Evolutionary conservation across 345 rosid species (phyloP).

Genomic region (Diplotaxis tenuifolia): DNA sequence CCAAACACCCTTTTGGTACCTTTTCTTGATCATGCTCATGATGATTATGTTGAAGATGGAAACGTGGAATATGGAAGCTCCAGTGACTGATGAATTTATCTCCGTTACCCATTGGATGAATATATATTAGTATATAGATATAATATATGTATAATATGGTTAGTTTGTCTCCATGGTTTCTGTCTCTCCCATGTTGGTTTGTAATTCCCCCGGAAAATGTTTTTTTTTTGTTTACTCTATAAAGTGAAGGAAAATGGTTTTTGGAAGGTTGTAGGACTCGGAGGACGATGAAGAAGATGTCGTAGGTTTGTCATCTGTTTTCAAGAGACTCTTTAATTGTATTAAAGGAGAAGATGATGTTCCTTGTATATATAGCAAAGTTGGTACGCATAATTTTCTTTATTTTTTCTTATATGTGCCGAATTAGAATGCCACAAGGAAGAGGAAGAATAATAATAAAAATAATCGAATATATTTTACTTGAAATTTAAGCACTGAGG

Average conservation of each 20-base stretch:
- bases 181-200: conserved; percentile 33
- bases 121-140: conserved; percentile 6
- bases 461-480: neutral
- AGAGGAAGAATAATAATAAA: neutral
- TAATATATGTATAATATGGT: conserved; percentile 1
- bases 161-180: conserved; percentile 37
- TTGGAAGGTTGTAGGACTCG: conserved; percentile 14
- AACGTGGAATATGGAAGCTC: conserved; percentile 37
- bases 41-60: conserved; percentile 14
- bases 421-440: neutral
- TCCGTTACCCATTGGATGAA: conserved; percentile 26
- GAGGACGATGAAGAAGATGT: conserved; percentile 16
- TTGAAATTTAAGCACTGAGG: conserved; percentile 29
- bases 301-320: conserved; percentile 23
- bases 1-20: conserved; percentile 62
- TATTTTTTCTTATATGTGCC: neutral
- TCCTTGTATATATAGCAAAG: conserved; percentile 35
- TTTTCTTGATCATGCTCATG: conserved; percentile 22
- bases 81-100: conserved; percentile 29
- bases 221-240: conserved; percentile 13
- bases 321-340: conserved; percentile 19
- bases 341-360: neutral
- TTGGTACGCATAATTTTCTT: conserved; percentile 6
- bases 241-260: conserved; percentile 29
- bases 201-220: conserved; percentile 6